phyloP scores from a whole-genome alignment of 1,139 yeast genomes.

The Meyerozyma carpophila region DNA sequence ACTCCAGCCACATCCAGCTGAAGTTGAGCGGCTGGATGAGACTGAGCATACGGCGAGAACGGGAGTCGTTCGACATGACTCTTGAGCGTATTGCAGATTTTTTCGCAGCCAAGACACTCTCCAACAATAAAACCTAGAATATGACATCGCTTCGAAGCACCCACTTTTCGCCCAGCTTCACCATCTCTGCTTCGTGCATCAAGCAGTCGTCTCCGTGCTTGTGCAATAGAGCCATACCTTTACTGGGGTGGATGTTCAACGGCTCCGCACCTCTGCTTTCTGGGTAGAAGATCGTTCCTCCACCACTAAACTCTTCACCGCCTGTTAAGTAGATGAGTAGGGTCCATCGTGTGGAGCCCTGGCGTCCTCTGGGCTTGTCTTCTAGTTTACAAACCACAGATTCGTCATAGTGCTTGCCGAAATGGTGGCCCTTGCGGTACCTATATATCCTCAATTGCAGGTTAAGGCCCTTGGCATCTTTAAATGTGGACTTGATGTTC shows the following conservation, averaged over 20 bases:
- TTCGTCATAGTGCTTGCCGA: conserved; percentile 62
- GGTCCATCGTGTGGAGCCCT: conserved; percentile 54
- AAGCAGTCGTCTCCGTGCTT: conserved; percentile 66
- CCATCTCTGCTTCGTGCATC: conserved; percentile 55
- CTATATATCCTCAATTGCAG: conserved; percentile 56
- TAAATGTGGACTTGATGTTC: conserved; percentile 23
- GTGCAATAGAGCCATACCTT: conserved; percentile 59
- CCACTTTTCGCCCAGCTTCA: conserved; percentile 55
- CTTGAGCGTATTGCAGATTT: not conserved
- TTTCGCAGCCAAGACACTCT: not conserved
- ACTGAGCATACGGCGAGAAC: conserved; percentile 24
- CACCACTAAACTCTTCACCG: conserved; percentile 51
- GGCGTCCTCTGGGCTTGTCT: conserved; percentile 13
- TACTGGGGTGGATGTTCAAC: conserved; percentile 42
- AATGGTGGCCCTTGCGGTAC: conserved; percentile 54
- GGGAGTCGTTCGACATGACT: not conserved
- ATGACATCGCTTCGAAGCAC: conserved; percentile 59
- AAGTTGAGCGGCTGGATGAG: conserved; percentile 81
- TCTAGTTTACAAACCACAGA: conserved; percentile 33
- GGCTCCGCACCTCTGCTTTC: conserved; percentile 18
- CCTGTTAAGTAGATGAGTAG: conserved; percentile 56
- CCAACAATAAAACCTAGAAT: conserved; percentile 9
- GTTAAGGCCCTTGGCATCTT: conserved; percentile 45
- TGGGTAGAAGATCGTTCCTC: conserved; percentile 56
- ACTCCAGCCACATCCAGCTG: conserved; percentile 38